Percentiles rank a stretch among this genome's conserved stretches.
phyloP scores from a whole-genome alignment of 2,329 filamentous ascomycete genomes.

The Cytospora mali region DNA sequence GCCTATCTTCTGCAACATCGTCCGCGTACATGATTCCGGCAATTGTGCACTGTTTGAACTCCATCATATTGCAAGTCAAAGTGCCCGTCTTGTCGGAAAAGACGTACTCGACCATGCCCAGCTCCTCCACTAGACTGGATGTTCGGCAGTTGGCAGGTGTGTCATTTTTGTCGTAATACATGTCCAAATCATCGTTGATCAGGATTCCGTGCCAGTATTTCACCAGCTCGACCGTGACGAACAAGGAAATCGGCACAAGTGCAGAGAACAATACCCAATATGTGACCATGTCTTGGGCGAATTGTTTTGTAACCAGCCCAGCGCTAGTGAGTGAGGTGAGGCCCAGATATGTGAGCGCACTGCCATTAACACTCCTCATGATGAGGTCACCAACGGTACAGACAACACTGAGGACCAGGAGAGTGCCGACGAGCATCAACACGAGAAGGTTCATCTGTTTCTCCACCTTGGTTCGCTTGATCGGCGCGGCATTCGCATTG shows the following conservation, averaged over 20 bases:
- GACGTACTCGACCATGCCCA: constrained; percentile 98
- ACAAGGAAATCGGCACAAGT: constrained; percentile 93
- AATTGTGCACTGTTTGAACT: constrained; percentile 94
- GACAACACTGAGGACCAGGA: constrained; percentile 82
- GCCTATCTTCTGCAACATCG: constrained; percentile 86
- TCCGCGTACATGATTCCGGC: constrained; percentile 92
- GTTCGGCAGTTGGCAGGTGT: constrained; percentile 95
- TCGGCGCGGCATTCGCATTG: constrained; percentile 94
- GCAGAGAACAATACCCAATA: constrained; percentile 99
- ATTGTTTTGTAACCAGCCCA: constrained; percentile 67
- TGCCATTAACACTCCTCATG: constrained; percentile 64
- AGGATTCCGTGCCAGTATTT: constrained; percentile 98
- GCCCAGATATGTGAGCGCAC: constrained; percentile 72
- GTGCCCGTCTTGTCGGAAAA: constrained; percentile 99
- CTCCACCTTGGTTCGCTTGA: constrained; percentile 97
- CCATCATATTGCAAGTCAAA: constrained; percentile 98
- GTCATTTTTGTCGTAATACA: constrained; percentile 94
- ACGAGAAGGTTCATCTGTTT: constrained; percentile 92
- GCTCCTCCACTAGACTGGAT: constrained; percentile 92
- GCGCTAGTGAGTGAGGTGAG: constrained; percentile 63
- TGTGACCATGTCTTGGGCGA: constrained; percentile 92
- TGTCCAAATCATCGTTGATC: constrained; percentile 96
- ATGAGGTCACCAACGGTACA: constrained; percentile 91
- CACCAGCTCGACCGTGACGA: constrained; percentile 95
- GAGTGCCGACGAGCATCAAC: constrained; percentile 81